phyloP scores from a whole-genome alignment of 1,284 basidiomycete genomes.

The Stygiomarasmius scandens region DNA sequence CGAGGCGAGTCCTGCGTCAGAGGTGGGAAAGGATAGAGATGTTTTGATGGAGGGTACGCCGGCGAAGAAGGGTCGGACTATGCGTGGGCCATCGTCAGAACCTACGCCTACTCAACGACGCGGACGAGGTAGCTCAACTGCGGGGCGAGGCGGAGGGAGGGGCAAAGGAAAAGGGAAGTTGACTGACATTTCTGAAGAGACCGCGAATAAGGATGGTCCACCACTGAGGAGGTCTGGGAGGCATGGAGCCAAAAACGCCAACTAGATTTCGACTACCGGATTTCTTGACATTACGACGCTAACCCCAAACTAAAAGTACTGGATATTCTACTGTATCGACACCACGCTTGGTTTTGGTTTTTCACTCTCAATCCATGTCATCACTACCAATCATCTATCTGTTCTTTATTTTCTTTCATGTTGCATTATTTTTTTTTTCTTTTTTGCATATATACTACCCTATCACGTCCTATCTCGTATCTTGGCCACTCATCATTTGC shows the following conservation, averaged over 20 bases:
- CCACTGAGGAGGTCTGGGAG: background rate
- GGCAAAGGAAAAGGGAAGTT: background rate
- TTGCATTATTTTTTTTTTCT: too few species aligned
- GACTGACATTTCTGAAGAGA: too few species aligned
- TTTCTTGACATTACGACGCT: too few species aligned
- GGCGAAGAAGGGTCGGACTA: background rate
- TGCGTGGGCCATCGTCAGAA: background rate
- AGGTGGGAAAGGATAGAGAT: conserved; percentile 30
- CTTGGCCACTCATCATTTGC: too few species aligned
- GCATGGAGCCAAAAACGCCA: background rate
- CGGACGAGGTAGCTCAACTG: background rate
- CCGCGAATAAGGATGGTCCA: background rate
- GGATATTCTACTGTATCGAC: too few species aligned
- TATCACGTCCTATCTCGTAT: too few species aligned
- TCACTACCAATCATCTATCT: too few species aligned
- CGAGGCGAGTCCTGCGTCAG: conserved; percentile 35
- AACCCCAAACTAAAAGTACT: too few species aligned
- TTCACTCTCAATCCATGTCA: too few species aligned
- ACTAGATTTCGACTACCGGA: background rate
- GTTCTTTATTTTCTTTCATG: too few species aligned
- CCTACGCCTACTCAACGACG: conserved; percentile 3
- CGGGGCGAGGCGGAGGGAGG: background rate
- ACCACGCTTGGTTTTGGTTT: too few species aligned
- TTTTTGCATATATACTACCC: too few species aligned
- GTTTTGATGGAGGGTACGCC: conserved; percentile 5